Evolutionary conservation across 345 rosid species (phyloP), one percentile per base, ranked within the genome.

Genomic region (Lepidium aucheri): DNA sequence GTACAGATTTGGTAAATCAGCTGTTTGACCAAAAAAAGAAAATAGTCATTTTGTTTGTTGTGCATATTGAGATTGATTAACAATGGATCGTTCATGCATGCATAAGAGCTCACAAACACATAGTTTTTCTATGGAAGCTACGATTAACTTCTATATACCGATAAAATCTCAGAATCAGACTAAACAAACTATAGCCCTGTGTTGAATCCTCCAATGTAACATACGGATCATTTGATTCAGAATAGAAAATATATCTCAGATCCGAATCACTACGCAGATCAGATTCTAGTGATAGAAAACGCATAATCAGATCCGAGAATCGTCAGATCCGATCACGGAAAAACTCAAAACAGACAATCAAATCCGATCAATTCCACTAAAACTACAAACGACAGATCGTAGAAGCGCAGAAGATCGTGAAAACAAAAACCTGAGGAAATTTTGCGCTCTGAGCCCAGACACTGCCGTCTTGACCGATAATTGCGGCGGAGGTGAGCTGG

Each of bases 401-500:
- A 28, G 5, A 28, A 28, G 6, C 5, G 32, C 63, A 20, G 47
- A 26, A 14, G 62, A 33, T 20, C 1, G 30, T n/a, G 56, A 70
- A 53, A 18, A 34, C 0, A 5, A 52, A 30, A 42, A 82, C 86
- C 86, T 73, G 66, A 65, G 84, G 86, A 45, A 82, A 82, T 14
- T 30, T 41, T 54, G 60, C 6, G 74, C 86, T 82, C 72, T 82
- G 84, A 24, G 86, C 83, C 86, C 86, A 82, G 43, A 82, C 74
- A 65, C 74, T 80, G 53, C 86, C 86, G 60, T 82, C 86, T 30
- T 73, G 82, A 40, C 86, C 86, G 76, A 80, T 44, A 66, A 82
- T 82, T 9, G 84, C 84, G 34, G 86, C 80, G 61, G 80, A 45
- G 53, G 72, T 3, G 63, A 80, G 86, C 39, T 53, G 58, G 50